A percentile compares a stretch with the other conserved stretches of the same genome.
phyloP scores from a whole-genome alignment of 352 stramenopile genomes.

The Globisporangium barbulae region DNA sequence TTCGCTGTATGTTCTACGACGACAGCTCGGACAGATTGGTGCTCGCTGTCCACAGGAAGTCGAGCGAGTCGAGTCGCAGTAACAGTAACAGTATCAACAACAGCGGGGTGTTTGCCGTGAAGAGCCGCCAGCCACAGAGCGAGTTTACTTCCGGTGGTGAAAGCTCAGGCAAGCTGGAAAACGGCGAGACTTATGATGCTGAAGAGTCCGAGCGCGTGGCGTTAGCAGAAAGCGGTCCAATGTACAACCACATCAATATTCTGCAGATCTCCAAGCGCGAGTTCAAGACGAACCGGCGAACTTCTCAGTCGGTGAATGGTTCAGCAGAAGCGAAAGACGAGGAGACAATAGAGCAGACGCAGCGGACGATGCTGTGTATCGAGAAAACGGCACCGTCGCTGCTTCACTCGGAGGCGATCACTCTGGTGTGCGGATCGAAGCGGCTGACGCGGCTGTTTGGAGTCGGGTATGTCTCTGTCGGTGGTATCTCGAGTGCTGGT shows the following conservation, averaged over 20 bases:
- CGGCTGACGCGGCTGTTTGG: constrained; percentile 39
- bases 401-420: constrained; percentile 34
- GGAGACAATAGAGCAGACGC: constrained; percentile 7
- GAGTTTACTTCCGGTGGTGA: not conserved
- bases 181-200: not conserved
- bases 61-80: constrained; percentile 8
- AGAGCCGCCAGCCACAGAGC: constrained; percentile 1
- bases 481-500: not conserved
- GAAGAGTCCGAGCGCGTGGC: constrained; percentile 6
- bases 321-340: not conserved
- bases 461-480: constrained; percentile 12
- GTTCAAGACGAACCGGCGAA: constrained; percentile 15
- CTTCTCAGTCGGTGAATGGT: not conserved
- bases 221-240: constrained; percentile 18
- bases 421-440: constrained; percentile 29
- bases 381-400: constrained; percentile 37
- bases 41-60: constrained; percentile 26
- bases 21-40: constrained; percentile 33
- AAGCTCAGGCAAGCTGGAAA: not conserved
- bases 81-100: not conserved
- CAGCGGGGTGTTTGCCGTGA: not conserved
- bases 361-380: constrained; percentile 43
- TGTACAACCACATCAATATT: constrained; percentile 46
- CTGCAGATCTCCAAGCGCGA: constrained; percentile 45
- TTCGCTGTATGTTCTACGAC: constrained; percentile 52